These are phyloP conservation scores for Fusarium decemcellulare DNA, from an alignment of 2,329 filamentous ascomycete species.

Conservation along the genomic window DNA sequence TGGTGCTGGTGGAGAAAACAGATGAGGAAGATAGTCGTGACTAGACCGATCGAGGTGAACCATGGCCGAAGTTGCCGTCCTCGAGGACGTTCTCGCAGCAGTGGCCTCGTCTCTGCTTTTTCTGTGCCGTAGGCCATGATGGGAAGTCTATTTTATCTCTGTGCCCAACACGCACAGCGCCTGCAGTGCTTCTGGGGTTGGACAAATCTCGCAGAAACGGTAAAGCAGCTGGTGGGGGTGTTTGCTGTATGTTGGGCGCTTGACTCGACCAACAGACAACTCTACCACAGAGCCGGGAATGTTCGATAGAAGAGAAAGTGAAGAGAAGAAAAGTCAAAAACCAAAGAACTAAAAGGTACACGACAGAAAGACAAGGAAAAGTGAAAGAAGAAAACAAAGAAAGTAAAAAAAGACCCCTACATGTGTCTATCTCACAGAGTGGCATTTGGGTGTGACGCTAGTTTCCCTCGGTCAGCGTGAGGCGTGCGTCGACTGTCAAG, in stretches of 20 bases:
- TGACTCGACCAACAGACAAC: neutral
- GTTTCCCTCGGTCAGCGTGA: neutral
- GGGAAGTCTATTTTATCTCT: neutral
- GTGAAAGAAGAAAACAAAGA: neutral
- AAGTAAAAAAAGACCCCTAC: conserved; percentile 6
- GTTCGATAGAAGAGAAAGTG: neutral
- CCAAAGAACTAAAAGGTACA: neutral
- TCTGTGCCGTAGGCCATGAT: conserved; percentile 38
- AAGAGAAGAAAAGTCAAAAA: neutral
- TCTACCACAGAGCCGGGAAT: neutral
- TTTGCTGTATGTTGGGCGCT: neutral
- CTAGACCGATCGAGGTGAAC: conserved; percentile 31
- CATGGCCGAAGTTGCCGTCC: neutral
- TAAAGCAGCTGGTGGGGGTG: neutral
- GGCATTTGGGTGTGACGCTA: neutral
- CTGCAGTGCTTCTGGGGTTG: neutral
- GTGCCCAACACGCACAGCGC: no score
- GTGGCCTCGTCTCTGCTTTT: conserved; percentile 26
- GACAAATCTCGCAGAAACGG: neutral
- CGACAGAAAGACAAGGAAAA: neutral
- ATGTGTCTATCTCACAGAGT: neutral
- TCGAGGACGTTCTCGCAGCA: conserved; percentile 19
- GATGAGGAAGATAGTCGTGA: conserved; percentile 36
- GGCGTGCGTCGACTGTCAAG: conserved; percentile 15
- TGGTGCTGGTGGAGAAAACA: conserved; percentile 41